Base-by-base conservation (phyloP, 2,329 filamentous ascomycete genomes). In the Keithomyces neogunnii region DNA sequence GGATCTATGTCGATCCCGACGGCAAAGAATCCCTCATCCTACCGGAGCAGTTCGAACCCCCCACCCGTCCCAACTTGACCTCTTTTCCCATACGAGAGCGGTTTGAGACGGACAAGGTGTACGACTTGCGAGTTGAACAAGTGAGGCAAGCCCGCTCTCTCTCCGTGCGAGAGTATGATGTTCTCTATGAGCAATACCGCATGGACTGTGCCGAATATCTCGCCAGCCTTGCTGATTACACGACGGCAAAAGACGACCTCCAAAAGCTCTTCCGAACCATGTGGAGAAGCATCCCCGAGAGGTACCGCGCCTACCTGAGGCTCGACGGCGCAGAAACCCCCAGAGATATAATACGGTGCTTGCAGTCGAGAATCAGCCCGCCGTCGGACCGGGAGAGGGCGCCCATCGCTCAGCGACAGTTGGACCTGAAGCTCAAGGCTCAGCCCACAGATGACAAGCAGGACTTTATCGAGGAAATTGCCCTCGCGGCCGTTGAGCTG, bases 1-100 rank as follows among this genome's bases (percentile, higher is more conserved):
- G 56, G 56, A 13, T 44, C 5, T 57, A 52, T 30, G 53, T 56
- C 44, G 35, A 57, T 32, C 54, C 56, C 5, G 47, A 48, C 29
- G 28, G 39, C 32, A 35, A 35, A 33, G 10, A 19, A 30, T 35
- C 44, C 10, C 48, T 52, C 40, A 38, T 8, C 29, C 29, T 36
- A 46, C 54, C 52, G 6, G 28, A 11, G n/a, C 45, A 47, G 19
- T 54, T 54, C 1, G 11, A 35, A 13, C 5, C 48, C 3, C 56
- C 56, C 1, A 28, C n/a, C 3, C 33, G 42, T n/a, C 54, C 54
- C 11, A 7, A 38, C 2, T 44, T 56, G 35, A 46, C 47, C 4
- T 2, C 6, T 3, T 26, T 40, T 11, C 33, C 42, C 10, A 39
- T 30, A 6, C 44, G 46, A 9, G 44, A 48, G 32, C 26, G 31